phyloP scores from a whole-genome alignment of 2,329 filamentous ascomycete species.

The Dryadomyces quercivorus region DNA sequence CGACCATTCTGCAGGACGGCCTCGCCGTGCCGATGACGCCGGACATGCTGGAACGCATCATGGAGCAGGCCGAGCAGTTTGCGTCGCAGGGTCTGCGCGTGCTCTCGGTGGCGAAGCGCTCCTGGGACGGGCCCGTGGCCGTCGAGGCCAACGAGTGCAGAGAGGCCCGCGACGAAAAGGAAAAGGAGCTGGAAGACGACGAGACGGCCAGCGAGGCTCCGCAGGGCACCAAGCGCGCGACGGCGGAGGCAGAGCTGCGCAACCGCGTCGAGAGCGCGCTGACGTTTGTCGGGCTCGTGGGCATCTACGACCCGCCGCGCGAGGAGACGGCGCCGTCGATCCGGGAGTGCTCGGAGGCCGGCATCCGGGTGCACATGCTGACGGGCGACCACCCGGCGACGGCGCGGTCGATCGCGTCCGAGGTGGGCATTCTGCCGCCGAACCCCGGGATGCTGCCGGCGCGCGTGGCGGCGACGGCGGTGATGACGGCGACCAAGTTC shows the following conservation, averaged over 20 bases:
- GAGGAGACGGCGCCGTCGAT: slow-evolving; percentile 67
- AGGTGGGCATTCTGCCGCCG: slow-evolving; percentile 64
- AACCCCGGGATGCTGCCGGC: slow-evolving; percentile 48
- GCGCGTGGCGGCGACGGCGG: slow-evolving; percentile 53
- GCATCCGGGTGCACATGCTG: slow-evolving; percentile 73
- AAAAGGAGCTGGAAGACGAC: neutral
- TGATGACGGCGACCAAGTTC: slow-evolving; percentile 67
- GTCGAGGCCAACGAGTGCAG: slow-evolving; percentile 14
- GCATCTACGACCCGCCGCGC: slow-evolving; percentile 78
- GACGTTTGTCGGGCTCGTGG: slow-evolving; percentile 67
- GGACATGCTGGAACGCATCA: slow-evolving; percentile 34
- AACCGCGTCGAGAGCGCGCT: slow-evolving; percentile 54
- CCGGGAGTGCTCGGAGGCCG: slow-evolving; percentile 55
- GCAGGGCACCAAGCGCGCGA: neutral
- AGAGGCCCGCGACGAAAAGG: neutral
- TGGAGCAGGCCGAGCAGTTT: slow-evolving; percentile 44
- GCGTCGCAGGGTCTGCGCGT: slow-evolving; percentile 60
- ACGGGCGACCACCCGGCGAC: slow-evolving; percentile 75
- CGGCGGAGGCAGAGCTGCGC: slow-evolving; percentile 30
- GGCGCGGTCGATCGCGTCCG: slow-evolving; percentile 63
- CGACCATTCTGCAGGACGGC: slow-evolving; percentile 31
- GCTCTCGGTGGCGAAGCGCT: slow-evolving; percentile 50
- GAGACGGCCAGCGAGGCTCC: neutral
- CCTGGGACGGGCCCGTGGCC: neutral
- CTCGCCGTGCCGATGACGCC: slow-evolving; percentile 33